phyloP scores from a whole-genome alignment of 2,329 filamentous ascomycete genomes.

The Fusarium cicatricum region DNA sequence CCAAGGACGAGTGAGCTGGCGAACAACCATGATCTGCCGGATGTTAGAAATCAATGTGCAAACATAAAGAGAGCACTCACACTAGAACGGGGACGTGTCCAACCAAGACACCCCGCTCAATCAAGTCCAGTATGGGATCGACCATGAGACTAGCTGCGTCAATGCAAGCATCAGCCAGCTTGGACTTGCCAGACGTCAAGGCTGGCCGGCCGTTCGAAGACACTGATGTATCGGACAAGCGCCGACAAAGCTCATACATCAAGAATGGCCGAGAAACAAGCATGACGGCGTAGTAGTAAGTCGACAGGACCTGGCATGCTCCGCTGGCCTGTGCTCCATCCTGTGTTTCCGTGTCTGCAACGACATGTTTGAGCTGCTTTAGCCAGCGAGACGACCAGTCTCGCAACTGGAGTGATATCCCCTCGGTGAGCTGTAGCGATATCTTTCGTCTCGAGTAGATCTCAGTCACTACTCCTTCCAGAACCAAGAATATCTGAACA shows the following conservation, averaged over 20 bases:
- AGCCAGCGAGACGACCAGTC: slow-evolving; percentile 62
- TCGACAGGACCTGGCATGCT: slow-evolving; percentile 60
- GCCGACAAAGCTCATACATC: slow-evolving; percentile 61
- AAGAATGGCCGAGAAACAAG: slow-evolving; percentile 63
- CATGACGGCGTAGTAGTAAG: slow-evolving; percentile 67
- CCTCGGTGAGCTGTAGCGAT: slow-evolving; percentile 61
- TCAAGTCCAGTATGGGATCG: slow-evolving; percentile 56
- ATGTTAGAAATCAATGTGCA: background rate
- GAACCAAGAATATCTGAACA: slow-evolving; percentile 61
- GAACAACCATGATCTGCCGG: slow-evolving; percentile 60
- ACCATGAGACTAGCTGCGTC: slow-evolving; percentile 64
- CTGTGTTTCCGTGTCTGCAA: slow-evolving; percentile 35
- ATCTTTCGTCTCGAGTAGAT: slow-evolving; percentile 64
- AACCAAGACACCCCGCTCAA: slow-evolving; percentile 53
- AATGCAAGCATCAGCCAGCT: slow-evolving; percentile 63
- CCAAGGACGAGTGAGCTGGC: slow-evolving; percentile 62
- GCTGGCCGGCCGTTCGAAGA: slow-evolving; percentile 24
- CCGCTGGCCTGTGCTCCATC: slow-evolving; percentile 50
- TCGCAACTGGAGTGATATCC: slow-evolving; percentile 60
- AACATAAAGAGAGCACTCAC: slow-evolving; percentile 47
- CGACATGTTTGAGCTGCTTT: slow-evolving; percentile 51
- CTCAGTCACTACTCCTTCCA: slow-evolving; percentile 59
- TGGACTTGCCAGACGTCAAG: slow-evolving; percentile 55
- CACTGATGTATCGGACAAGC: slow-evolving; percentile 49
- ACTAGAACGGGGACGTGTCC: slow-evolving; percentile 58